A percentile compares a stretch with the other conserved stretches of the same genome.
phyloP scores from a whole-genome alignment of 2,329 filamentous ascomycete genomes.

The Zymoseptoria ardabiliae region DNA sequence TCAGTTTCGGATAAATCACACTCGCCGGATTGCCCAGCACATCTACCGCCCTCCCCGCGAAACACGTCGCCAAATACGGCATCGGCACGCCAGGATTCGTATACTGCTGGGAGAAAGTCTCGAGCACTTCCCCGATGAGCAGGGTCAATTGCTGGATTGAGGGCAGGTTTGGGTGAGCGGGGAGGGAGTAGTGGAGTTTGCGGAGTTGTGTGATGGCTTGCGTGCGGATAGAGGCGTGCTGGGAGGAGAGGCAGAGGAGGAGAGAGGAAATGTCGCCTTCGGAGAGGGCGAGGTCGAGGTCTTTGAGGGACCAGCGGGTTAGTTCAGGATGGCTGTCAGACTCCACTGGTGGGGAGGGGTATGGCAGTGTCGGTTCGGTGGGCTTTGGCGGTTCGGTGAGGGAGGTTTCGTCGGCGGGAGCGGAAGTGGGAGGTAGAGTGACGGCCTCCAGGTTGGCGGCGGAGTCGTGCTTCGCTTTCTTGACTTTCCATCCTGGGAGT shows the following conservation, averaged over 20 bases:
- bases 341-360: constrained; percentile 31
- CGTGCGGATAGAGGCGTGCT: constrained; percentile 66
- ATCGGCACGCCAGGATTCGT: constrained; percentile 42
- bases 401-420: not conserved
- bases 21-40: constrained; percentile 72
- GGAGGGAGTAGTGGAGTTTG: constrained; percentile 50
- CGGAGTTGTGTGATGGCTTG: constrained; percentile 66
- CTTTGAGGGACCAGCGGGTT: constrained; percentile 64
- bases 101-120: constrained; percentile 52
- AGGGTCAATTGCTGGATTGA: constrained; percentile 75
- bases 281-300: constrained; percentile 69
- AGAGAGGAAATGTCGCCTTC: constrained; percentile 65
- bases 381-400: not conserved
- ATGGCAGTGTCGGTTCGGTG: not conserved
- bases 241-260: constrained; percentile 67
- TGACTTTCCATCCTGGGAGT: not conserved
- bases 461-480: constrained; percentile 4
- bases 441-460: not conserved
- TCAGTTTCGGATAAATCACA: constrained; percentile 77
- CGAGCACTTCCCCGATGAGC: constrained; percentile 69
- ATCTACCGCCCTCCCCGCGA: constrained; percentile 61
- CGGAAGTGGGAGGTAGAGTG: not conserved
- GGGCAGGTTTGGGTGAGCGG: constrained; percentile 60
- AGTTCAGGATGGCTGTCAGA: constrained; percentile 41
- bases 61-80: constrained; percentile 67